phyloP scores from a whole-genome alignment of 1,284 basidiomycete genomes.

The Pyrrhoderma noxium region DNA sequence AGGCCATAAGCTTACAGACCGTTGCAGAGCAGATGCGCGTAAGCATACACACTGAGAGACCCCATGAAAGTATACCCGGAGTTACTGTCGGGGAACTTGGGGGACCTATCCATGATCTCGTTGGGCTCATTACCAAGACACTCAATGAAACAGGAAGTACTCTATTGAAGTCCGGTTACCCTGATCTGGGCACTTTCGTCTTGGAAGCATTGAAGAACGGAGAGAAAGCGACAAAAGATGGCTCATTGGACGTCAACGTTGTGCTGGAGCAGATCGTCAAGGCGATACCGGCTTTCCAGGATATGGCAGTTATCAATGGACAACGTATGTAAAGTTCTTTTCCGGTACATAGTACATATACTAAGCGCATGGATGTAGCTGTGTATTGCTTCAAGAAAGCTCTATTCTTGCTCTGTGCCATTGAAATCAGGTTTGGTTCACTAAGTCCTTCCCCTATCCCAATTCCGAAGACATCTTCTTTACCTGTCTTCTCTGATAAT shows the following conservation, averaged over 20 bases:
- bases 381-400: slow-evolving; percentile 88
- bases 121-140: slow-evolving; percentile 55
- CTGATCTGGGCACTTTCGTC: slow-evolving; percentile 70
- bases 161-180: slow-evolving; percentile 53
- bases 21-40: slow-evolving; percentile 72
- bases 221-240: slow-evolving; percentile 32
- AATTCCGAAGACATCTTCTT: slow-evolving; percentile 46
- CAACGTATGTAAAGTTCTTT: slow-evolving; percentile 40
- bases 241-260: slow-evolving; percentile 42
- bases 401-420: slow-evolving; percentile 70
- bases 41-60: slow-evolving; percentile 58
- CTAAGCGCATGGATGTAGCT: slow-evolving; percentile 34
- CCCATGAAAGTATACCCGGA: slow-evolving; percentile 63
- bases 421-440: slow-evolving; percentile 56
- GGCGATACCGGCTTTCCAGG: slow-evolving; percentile 70
- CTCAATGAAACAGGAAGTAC: slow-evolving; percentile 69
- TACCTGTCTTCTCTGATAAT: slow-evolving; percentile 82
- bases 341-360: slow-evolving; percentile 3
- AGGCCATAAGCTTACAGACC: slow-evolving; percentile 40
- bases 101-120: slow-evolving; percentile 67
- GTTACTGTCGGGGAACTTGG: slow-evolving; percentile 70
- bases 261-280: slow-evolving; percentile 66
- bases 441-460: slow-evolving; percentile 45
- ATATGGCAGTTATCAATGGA: slow-evolving; percentile 58
- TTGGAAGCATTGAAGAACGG: slow-evolving; percentile 55